These are phyloP conservation scores for Polytrichum commune DNA, from an alignment of 225 moss, liverwort and hornwort genomes.

Conservation along the genomic window DNA sequence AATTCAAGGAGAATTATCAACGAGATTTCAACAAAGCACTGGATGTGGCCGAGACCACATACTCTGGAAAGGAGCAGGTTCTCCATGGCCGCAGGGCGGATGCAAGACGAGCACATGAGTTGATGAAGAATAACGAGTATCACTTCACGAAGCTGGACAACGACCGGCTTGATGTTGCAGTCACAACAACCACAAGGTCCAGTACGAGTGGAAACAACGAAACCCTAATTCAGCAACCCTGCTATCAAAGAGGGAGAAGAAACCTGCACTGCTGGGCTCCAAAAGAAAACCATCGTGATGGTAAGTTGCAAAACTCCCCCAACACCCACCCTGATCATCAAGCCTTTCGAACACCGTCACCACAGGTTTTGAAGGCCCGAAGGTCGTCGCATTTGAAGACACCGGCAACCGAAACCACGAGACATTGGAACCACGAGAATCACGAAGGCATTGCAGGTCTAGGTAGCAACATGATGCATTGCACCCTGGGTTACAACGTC, in stretches of 20 bases:
- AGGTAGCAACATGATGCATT: slow-evolving; percentile 9
- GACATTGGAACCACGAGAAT: slow-evolving; percentile 3
- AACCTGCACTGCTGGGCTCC: slow-evolving; percentile 30
- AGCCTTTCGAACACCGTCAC: slow-evolving; percentile 23
- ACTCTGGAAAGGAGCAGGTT: slow-evolving; percentile 45
- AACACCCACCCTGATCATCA: slow-evolving; percentile 3
- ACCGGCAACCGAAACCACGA: too few species aligned
- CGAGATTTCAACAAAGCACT: slow-evolving; percentile 18
- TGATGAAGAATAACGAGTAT: slow-evolving; percentile 8
- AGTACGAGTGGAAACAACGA: not conserved
- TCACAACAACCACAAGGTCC: slow-evolving; percentile 18
- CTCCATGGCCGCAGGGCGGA: slow-evolving; percentile 60
- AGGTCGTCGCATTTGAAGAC: too few species aligned
- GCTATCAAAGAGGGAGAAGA: slow-evolving; percentile 50
- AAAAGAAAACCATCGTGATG: slow-evolving; percentile 18
- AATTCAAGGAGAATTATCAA: slow-evolving; percentile 31
- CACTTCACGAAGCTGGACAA: slow-evolving; percentile 23
- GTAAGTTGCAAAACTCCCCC: too few species aligned
- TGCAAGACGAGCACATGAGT: slow-evolving; percentile 23
- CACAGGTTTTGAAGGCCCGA: slow-evolving; percentile 16
- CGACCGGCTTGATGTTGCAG: slow-evolving; percentile 18
- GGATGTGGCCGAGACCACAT: slow-evolving; percentile 4
- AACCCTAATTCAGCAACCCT: slow-evolving; percentile 24
- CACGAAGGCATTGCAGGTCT: slow-evolving; percentile 14
- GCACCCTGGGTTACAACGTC: slow-evolving; percentile 20